These are phyloP conservation scores for Plasmodium yoelii DNA, from an alignment of 169 alveolate species.

Conservation along the genomic window DNA sequence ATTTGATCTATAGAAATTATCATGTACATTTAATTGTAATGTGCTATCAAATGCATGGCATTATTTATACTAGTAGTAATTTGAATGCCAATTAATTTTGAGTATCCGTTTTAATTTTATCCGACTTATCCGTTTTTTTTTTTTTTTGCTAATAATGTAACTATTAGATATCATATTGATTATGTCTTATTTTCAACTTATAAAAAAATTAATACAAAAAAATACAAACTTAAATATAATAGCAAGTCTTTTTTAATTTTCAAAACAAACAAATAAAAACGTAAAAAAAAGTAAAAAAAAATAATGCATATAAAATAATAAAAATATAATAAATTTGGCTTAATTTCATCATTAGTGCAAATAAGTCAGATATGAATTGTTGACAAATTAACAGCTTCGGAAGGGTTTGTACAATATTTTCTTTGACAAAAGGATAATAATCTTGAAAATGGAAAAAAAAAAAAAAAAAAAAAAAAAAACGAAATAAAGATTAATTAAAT, in stretches of 20 bases:
- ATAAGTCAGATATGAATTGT: constrained; percentile 68
- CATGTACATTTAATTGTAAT: too few relatives aligned
- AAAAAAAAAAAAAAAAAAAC: not conserved
- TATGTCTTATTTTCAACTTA: too few relatives aligned
- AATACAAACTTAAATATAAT: too few relatives aligned
- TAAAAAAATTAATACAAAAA: too few relatives aligned
- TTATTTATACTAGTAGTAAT: too few relatives aligned
- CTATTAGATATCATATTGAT: too few relatives aligned
- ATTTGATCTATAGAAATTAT: too few relatives aligned
- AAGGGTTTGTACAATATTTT: constrained; percentile 77
- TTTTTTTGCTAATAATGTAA: too few relatives aligned
- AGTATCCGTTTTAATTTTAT: too few relatives aligned
- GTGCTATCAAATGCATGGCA: too few relatives aligned
- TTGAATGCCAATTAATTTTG: too few relatives aligned
- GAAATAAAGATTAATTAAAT: not conserved
- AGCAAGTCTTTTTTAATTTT: not conserved
- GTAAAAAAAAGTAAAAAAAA: not conserved
- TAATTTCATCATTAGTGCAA: not conserved
- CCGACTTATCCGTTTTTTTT: too few relatives aligned
- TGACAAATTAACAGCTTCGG: constrained; percentile 75
- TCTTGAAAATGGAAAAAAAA: constrained; percentile 37
- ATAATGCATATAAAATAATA: not conserved
- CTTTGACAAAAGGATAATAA: constrained; percentile 72
- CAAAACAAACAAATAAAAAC: not conserved
- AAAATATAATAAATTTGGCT: not conserved